Evolutionary conservation across 805 yeast species (phyloP).

Genomic region (Yamadazyma kitorensis): DNA sequence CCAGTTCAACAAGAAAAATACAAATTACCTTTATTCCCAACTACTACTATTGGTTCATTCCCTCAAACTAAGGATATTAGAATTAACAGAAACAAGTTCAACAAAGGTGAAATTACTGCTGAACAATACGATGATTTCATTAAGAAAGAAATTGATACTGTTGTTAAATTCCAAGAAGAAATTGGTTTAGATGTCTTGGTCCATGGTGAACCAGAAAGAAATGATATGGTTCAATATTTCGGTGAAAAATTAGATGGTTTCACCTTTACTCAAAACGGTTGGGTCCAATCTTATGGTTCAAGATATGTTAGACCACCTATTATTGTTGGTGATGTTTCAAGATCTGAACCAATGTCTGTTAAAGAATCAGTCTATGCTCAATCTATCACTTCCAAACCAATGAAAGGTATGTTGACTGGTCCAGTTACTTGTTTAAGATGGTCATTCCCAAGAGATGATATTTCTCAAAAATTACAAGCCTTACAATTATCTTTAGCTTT

Average conservation of each 20-base stretch:
- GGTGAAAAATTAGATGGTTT: conserved; percentile 99
- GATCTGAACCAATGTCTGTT: conserved; percentile 98
- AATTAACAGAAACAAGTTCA: conserved; percentile 95
- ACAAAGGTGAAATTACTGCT: conserved; percentile 93
- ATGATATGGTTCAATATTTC: conserved; percentile 99
- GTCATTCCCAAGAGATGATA: conserved; percentile 99
- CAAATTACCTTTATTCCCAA: conserved; percentile 98
- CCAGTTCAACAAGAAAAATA: conserved; percentile 81
- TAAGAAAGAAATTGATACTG: conserved; percentile 92
- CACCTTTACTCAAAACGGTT: conserved; percentile 98
- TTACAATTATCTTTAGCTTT: conserved; percentile 95
- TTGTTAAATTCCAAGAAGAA: conserved; percentile 98
- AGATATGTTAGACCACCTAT: conserved; percentile 99
- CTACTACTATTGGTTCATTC: conserved; percentile 99
- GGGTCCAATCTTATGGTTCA: conserved; percentile 99
- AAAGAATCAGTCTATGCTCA: conserved; percentile 99
- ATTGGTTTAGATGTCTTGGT: conserved; percentile 97
- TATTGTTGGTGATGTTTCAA: conserved; percentile 97
- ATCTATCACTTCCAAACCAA: conserved; percentile 90
- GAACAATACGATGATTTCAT: conserved; percentile 96
- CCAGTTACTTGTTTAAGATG: conserved; percentile 99
- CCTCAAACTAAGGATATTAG: conserved; percentile 99
- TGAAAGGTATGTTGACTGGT: conserved; percentile 99
- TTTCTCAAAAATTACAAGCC: conserved; percentile 89
- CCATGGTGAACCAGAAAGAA: conserved; percentile 99